phyloP scores from a whole-genome alignment of 2,329 filamentous ascomycete species.

The Sphaerulina vaccinii region DNA sequence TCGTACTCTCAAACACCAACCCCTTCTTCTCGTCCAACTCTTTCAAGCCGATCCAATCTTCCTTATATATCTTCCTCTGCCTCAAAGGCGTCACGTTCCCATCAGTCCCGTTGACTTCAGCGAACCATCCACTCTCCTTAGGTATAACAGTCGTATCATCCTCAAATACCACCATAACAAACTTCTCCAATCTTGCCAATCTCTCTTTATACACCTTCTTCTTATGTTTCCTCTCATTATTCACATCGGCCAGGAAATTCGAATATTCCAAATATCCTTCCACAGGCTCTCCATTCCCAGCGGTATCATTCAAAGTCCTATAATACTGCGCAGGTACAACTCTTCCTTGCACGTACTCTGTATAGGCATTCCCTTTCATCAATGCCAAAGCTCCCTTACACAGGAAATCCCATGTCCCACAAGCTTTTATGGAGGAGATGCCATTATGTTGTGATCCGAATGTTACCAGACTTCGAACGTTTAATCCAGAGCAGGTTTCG shows the following conservation, averaged over 20 bases:
- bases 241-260: conserved; percentile 92
- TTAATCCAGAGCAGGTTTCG: conserved; percentile 85
- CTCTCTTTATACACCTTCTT: conserved; percentile 72
- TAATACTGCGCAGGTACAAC: conserved; percentile 96
- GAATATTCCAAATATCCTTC: conserved; percentile 73
- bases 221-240: conserved; percentile 81
- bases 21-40: conserved; percentile 74
- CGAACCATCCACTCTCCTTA: conserved; percentile 88
- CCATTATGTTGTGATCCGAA: conserved; percentile 92
- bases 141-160: conserved; percentile 84
- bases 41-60: conserved; percentile 91
- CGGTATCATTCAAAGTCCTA: conserved; percentile 64
- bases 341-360: conserved; percentile 69
- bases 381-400: conserved; percentile 79
- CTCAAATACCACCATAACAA: conserved; percentile 87
- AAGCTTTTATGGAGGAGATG: conserved; percentile 78
- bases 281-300: conserved; percentile 51
- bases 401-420: conserved; percentile 69
- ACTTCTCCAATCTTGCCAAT: conserved; percentile 66
- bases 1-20: conserved; percentile 69
- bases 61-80: conserved; percentile 71
- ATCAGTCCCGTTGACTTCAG: conserved; percentile 71
- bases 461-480: conserved; percentile 76
- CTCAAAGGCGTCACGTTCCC: conserved; percentile 64
- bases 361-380: conserved; percentile 79